Percentiles rank a stretch among this genome's conserved stretches.
Evolutionary conservation across 75 land plant species (phyloP).

Genomic region (Pseudotsuga menziesii): DNA sequence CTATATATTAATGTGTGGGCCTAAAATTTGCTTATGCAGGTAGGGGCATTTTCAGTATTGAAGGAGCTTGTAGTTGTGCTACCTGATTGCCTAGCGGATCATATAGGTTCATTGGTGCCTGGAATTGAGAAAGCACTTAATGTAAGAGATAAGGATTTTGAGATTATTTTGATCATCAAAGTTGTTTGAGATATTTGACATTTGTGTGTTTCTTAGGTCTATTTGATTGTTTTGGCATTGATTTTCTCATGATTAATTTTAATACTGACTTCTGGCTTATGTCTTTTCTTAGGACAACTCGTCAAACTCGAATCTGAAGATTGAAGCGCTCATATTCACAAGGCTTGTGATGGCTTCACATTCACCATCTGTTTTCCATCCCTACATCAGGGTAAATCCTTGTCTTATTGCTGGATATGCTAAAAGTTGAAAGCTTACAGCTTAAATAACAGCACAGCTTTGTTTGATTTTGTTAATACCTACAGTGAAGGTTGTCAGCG

Average conservation of each 20-base stretch:
- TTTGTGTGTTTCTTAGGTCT: not conserved
- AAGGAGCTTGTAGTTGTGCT: conserved; percentile 96
- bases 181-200: not conserved
- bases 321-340: conserved; percentile 91
- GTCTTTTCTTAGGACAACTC: conserved; percentile 75
- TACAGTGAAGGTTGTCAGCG: not conserved
- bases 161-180: not conserved
- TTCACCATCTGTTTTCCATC: conserved; percentile 90
- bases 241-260: not conserved
- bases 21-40: conserved; percentile 38
- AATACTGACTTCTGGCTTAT: not conserved
- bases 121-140: conserved; percentile 95
- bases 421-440: not conserved
- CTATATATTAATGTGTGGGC: not conserved
- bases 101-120: conserved; percentile 87
- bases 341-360: conserved; percentile 95
- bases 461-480: not conserved
- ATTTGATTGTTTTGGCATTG: not conserved
- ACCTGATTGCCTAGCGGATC: conserved; percentile 91
- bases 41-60: conserved; percentile 97
- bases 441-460: not conserved
- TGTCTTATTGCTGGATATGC: not conserved
- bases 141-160: conserved; percentile 41
- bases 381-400: conserved; percentile 69
- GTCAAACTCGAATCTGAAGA: conserved; percentile 95